phyloP scores from a whole-genome alignment of 768 basidiomycete genomes.

The Nidularia pulvinata region DNA sequence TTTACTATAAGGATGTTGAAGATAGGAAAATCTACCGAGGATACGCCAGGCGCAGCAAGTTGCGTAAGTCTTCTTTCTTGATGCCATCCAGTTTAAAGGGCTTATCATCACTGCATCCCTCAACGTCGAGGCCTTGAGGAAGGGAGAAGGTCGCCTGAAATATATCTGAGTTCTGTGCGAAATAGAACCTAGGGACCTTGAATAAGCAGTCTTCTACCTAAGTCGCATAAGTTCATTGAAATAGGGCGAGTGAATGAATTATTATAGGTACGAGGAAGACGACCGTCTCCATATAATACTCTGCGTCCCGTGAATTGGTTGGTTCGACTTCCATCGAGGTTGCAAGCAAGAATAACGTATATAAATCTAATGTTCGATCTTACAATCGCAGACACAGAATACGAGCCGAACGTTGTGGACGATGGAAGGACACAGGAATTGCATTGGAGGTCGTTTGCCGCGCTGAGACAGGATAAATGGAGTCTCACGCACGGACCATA shows the following conservation, averaged over 20 bases:
- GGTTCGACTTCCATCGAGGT: not conserved
- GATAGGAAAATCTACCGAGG: conserved; percentile 14
- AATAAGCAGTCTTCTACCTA: conserved; percentile 25
- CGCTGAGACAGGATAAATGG: no score
- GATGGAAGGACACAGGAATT: no score
- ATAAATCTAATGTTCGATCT: no score
- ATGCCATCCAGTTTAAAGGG: conserved; percentile 21
- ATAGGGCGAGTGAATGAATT: not conserved
- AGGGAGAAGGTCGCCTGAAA: conserved; percentile 18
- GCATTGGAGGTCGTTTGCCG: no score
- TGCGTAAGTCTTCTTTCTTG: conserved; percentile 15
- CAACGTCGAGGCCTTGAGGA: conserved; percentile 5
- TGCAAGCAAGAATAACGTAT: not conserved
- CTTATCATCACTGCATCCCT: conserved; percentile 8
- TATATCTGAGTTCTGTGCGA: conserved; percentile 14
- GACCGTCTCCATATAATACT: not conserved
- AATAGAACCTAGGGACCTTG: conserved; percentile 19
- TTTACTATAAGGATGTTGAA: not conserved
- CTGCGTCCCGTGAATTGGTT: not conserved
- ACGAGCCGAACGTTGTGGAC: no score
- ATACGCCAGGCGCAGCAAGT: conserved; percentile 17
- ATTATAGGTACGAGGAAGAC: not conserved
- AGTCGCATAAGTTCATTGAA: not conserved
- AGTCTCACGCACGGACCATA: no score
- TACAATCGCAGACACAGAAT: no score